Evolutionary conservation across 148 eudicot species (phyloP), one percentile per base, ranked within the genome.

Genomic region (Cornus suecica): DNA sequence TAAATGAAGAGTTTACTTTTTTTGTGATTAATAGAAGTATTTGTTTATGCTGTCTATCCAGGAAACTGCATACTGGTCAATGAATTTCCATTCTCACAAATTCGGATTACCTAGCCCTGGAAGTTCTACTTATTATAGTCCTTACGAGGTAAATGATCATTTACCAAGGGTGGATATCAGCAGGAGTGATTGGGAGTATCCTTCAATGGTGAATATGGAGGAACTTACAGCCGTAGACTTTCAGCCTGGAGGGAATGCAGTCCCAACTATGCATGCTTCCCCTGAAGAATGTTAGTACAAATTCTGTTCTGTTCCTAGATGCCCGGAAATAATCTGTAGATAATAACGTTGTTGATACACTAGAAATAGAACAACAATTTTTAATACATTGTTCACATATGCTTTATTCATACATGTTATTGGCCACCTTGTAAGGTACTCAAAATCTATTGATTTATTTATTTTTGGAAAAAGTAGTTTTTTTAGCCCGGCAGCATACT

Each of bases 11-110:
- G 1, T 14, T 56, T n/a, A n/a, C 14, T 10, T 71, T 22, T 45
- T 30, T 37, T 56, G 42, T 32, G 52, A 68, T 68, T 41, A 8
- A 68, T 68, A 68, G n/a, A 68, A 23, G 9, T 32, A 2, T 68
- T 34, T 8, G 8, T 63, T 52, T 31, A 1, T 78, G 31, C 23
- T 42, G 51, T 76, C 52, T 63, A 2, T 84, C 30, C 85, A 90
- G 95, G 92, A 86, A 77, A 65, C 77, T 80, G 77, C 84, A 68
- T 86, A 88, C 80, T 90, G 94, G 94, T 80, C 86, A 66, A 86
- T 85, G 90, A 84, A 90, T 84, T 81, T 84, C 84, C 80, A 87
- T 78, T 70, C 87, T 8, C 88, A 87, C 84, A 81, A 81, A 77
- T 87, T 81, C 54, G 88, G 86, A 78, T 75, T 72, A 72, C 80